A percentile compares a stretch with the other conserved stretches of the same genome.
phyloP scores from a whole-genome alignment of 2,329 filamentous ascomycete species.

The Fusarium zealandicum region DNA sequence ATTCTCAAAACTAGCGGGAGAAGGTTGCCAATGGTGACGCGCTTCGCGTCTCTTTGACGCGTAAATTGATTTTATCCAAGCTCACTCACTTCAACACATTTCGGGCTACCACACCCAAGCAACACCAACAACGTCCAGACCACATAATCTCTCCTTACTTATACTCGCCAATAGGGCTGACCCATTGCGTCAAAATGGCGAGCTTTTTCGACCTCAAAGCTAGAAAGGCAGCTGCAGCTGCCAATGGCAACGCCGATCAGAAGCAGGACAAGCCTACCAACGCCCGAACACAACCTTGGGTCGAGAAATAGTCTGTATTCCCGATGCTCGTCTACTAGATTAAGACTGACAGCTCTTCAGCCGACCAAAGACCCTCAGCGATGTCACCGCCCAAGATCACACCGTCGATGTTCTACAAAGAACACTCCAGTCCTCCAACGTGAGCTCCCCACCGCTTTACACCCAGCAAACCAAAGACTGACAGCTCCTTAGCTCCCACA shows the following conservation, averaged over 20 bases:
- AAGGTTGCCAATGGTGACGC: conserved; percentile 15
- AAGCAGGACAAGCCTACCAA: conserved; percentile 70
- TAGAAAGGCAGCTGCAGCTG: conserved; percentile 78
- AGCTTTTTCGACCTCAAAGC: conserved; percentile 97
- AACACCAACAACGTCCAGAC: neutral
- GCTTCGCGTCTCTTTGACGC: conserved; percentile 37
- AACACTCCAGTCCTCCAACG: conserved; percentile 93
- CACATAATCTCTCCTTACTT: neutral
- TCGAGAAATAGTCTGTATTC: conserved; percentile 89
- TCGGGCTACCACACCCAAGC: conserved; percentile 4
- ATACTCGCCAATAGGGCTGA: neutral
- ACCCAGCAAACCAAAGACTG: conserved; percentile 2
- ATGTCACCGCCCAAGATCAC: conserved; percentile 97
- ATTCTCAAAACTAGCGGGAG: too few relatives aligned
- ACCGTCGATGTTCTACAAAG: conserved; percentile 91
- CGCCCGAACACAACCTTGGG: conserved; percentile 84
- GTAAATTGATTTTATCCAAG: conserved; percentile 43
- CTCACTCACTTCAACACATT: conserved; percentile 13
- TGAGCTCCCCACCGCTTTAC: conserved; percentile 48
- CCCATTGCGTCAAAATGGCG: conserved; percentile 63
- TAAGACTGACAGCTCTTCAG: conserved; percentile 54
- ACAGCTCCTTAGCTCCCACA: conserved; percentile 73
- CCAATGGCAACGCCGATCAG: conserved; percentile 66
- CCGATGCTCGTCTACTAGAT: neutral
- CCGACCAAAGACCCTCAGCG: conserved; percentile 89